Evolutionary conservation across 2,329 filamentous ascomycete genomes (phyloP), one percentile per base, ranked within the genome.

Genomic region (Intubia oerlemansii): DNA sequence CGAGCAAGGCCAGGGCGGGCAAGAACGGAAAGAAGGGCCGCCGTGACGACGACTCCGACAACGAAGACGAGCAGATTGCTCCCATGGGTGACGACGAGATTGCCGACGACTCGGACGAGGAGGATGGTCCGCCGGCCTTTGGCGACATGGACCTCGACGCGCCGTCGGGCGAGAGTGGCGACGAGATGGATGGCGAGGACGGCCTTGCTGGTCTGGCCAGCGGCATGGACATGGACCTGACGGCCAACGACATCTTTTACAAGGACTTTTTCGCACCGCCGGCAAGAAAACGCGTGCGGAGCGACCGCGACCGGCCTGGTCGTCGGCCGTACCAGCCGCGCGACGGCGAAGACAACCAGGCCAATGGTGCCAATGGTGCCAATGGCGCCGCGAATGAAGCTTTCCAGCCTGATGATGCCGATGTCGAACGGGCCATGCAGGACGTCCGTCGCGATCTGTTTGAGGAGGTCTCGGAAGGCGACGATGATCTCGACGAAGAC

Each of bases 191-290:
- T 21, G 53, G 49, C 16, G 66, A 67, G 11, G 66, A 60, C 22
- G 62, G 62, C 28, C n/a, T n/a, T n/a, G n/a, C n/a, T n/a, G 65
- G 62, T 27, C 55, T 45, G 25, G 34, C 25, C 11, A 24, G 23
- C 18, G 35, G 35, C n/a, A 30, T 37, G 10, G 32, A 32, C 17
- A 32, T 37, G 33, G 48, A 52, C 17, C 48, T 57, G 36, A 90
- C 91, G 42, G 82, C 84, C 28, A 91, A 92, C 45, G 75, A 84
- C 36, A 60, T 93, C 42, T 81, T 74, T 52, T 95, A 92, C 50
- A 72, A 74, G 35, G 82, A 95, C 48, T 95, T 93, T 53, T 95
- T 93, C 43, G 81, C 77, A 3, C 79, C 80, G 8, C 85, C 84
- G 9, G 63, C 74, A 13, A n/a, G n/a, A n/a, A n/a, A n/a, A n/a